phyloP scores from a whole-genome alignment of 2,329 filamentous ascomycete species.

The Colletotrichum orchidophilum region DNA sequence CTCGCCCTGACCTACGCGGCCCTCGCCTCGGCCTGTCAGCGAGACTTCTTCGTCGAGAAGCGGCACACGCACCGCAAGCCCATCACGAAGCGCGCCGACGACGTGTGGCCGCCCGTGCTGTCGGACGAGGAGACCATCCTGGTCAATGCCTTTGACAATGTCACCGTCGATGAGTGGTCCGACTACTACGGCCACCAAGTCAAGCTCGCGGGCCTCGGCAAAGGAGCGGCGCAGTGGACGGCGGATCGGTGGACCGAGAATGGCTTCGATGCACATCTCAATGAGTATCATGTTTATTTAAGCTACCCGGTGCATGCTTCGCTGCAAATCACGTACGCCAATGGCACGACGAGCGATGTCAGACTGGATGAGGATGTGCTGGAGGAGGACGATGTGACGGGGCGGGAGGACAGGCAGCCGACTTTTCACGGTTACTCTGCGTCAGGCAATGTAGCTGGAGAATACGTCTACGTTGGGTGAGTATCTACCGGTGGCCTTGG shows the following conservation, averaged over 20 bases:
- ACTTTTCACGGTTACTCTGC: slow-evolving; percentile 88
- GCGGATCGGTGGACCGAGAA: slow-evolving; percentile 47
- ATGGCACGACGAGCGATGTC: slow-evolving; percentile 67
- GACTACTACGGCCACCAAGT: slow-evolving; percentile 51
- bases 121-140: slow-evolving; percentile 45
- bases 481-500: background rate
- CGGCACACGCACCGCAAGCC: slow-evolving; percentile 45
- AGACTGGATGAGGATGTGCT: slow-evolving; percentile 78
- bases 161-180: slow-evolving; percentile 49
- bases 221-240: slow-evolving; percentile 50
- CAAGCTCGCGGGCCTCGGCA: slow-evolving; percentile 49
- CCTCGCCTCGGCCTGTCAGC: slow-evolving; percentile 41
- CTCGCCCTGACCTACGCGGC: slow-evolving; percentile 35
- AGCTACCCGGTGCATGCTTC: slow-evolving; percentile 69
- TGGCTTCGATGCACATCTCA: slow-evolving; percentile 45
- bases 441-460: slow-evolving; percentile 77
- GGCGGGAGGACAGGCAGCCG: slow-evolving; percentile 74
- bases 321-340: slow-evolving; percentile 49
- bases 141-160: slow-evolving; percentile 48
- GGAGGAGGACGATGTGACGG: slow-evolving; percentile 77
- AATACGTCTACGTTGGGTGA: slow-evolving; percentile 79
- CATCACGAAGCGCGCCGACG: slow-evolving; percentile 42
- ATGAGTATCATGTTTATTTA: slow-evolving; percentile 67
- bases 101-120: slow-evolving; percentile 47
- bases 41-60: slow-evolving; percentile 39